Percentiles rank a stretch among this genome's conserved stretches.
Evolutionary conservation across 768 basidiomycete species (phyloP).

Genomic region (Podaxis mareebaensis): DNA sequence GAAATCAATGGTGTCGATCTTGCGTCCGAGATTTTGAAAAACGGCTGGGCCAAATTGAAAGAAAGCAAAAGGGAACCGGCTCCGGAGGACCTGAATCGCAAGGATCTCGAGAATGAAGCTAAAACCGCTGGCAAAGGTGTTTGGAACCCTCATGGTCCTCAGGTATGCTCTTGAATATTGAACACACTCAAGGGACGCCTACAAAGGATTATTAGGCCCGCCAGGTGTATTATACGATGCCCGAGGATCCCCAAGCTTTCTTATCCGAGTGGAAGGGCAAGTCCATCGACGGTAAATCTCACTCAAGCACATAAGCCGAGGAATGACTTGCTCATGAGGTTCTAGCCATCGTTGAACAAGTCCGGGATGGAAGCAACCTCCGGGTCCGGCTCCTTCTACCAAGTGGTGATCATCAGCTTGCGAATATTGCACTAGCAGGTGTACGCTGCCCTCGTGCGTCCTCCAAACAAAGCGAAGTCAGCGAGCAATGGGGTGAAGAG

Average conservation of each 20-base stretch:
- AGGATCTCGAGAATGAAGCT: constrained; percentile 77
- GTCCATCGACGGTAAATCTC: constrained; percentile 72
- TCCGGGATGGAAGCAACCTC: constrained; percentile 89
- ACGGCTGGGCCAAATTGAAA: constrained; percentile 94
- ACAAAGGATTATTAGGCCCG: constrained; percentile 51
- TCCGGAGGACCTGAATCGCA: constrained; percentile 72
- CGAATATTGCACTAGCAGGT: constrained; percentile 84
- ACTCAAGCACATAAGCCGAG: background rate
- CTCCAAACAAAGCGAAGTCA: constrained; percentile 70
- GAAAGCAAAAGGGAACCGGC: constrained; percentile 83
- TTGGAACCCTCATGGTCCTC: constrained; percentile 82
- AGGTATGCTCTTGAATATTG: constrained; percentile 39
- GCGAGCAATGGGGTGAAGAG: constrained; percentile 90
- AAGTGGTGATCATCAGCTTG: constrained; percentile 85
- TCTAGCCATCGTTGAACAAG: constrained; percentile 88
- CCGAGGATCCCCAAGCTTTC: constrained; percentile 84
- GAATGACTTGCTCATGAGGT: constrained; percentile 14
- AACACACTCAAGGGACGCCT: background rate
- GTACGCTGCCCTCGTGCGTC: constrained; percentile 74
- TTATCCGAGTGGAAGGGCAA: constrained; percentile 92
- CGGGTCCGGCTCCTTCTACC: constrained; percentile 88
- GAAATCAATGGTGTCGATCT: constrained; percentile 76
- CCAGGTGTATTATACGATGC: constrained; percentile 83
- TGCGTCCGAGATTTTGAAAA: constrained; percentile 72
- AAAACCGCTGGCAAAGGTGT: constrained; percentile 74